Conservation (phyloP, 257 asterid species). For the Petunia secreta region DNA sequence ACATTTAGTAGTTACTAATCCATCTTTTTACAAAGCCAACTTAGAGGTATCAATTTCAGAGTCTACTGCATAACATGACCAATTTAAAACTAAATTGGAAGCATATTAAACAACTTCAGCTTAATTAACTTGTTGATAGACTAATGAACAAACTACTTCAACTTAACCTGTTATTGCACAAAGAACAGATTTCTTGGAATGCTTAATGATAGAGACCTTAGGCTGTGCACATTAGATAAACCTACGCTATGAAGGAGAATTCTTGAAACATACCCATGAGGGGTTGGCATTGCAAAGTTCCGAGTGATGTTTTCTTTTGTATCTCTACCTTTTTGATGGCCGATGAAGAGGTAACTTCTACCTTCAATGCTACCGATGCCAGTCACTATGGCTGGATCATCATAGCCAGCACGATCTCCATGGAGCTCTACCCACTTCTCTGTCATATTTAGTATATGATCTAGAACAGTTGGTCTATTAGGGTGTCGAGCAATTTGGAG, state of each 20-base stretch:
- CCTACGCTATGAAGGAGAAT: neutral
- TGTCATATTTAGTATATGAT: constrained; percentile 79
- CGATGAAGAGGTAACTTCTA: constrained; percentile 81
- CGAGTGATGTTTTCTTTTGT: constrained; percentile 85
- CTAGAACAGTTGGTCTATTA: constrained; percentile 86
- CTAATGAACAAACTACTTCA: neutral
- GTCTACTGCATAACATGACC: too few relatives aligned
- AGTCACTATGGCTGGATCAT: constrained; percentile 88
- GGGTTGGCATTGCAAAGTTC: constrained; percentile 97
- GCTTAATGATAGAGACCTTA: neutral
- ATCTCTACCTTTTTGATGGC: constrained; percentile 90
- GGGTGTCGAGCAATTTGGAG: constrained; percentile 87
- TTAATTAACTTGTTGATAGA: neutral
- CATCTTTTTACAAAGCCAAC: neutral
- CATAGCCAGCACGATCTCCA: constrained; percentile 91
- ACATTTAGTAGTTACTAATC: constrained; percentile 14
- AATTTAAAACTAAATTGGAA: neutral
- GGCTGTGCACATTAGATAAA: neutral
- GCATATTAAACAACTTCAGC: neutral
- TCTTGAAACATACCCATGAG: constrained; percentile 72
- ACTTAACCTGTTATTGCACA: neutral
- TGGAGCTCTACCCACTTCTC: constrained; percentile 96
- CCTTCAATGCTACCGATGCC: constrained; percentile 90
- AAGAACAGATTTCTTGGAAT: neutral
- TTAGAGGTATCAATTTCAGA: neutral